Evolutionary conservation across 768 basidiomycete species (phyloP).

Genomic region (Nevesoporus exiguus): DNA sequence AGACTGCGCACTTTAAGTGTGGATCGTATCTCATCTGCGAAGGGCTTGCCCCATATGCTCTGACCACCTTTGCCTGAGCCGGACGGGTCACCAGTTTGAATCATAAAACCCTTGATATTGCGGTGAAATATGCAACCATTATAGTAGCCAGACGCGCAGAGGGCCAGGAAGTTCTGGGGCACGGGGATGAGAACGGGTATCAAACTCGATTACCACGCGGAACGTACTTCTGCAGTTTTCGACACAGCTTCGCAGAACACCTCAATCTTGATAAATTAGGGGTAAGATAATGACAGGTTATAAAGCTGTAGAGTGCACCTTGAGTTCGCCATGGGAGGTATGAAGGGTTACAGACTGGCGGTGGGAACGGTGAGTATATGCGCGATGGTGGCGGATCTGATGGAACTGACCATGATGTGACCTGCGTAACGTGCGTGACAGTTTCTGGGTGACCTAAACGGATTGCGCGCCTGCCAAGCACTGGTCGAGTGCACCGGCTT

Average conservation of each 20-base stretch:
- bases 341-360: conserved; percentile 88
- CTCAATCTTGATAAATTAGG: conserved; percentile 64
- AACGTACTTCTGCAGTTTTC: conserved; percentile 84
- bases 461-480: neutral
- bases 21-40: conserved; percentile 87
- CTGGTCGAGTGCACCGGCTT: neutral
- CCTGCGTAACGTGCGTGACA: conserved; percentile 25
- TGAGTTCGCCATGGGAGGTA: conserved; percentile 92
- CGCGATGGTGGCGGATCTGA: conserved; percentile 24
- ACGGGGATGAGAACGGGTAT: neutral
- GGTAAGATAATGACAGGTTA: neutral
- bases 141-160: conserved; percentile 88
- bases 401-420: conserved; percentile 30
- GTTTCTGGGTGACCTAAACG: neutral
- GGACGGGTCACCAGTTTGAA: conserved; percentile 87
- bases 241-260: conserved; percentile 97
- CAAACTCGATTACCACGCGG: neutral
- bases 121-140: conserved; percentile 85
- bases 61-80: conserved; percentile 96
- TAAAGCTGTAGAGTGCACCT: conserved; percentile 49
- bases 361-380: conserved; percentile 8
- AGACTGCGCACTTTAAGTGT: conserved; percentile 74
- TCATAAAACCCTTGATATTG: conserved; percentile 96
- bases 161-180: conserved; percentile 86
- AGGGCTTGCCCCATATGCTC: conserved; percentile 93